phyloP scores from a whole-genome alignment of 2,329 filamentous ascomycete genomes.

The Aspergillus pseudoglaucus region DNA sequence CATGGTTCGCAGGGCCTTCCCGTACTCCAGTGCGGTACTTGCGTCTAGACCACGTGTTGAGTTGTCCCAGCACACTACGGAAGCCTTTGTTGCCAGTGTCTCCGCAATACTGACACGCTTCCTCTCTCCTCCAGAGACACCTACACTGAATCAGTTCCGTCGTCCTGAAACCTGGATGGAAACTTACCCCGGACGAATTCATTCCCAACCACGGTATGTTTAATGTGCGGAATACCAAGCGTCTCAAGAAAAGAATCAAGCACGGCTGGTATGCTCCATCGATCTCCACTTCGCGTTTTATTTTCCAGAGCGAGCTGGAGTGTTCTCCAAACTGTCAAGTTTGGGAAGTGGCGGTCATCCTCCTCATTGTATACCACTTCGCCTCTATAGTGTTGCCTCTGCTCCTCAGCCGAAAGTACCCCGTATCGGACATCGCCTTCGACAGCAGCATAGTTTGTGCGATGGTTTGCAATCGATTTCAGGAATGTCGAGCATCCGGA shows the following conservation, averaged over 20 bases:
- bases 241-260: slow-evolving; percentile 66
- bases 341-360: slow-evolving; percentile 68
- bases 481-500: slow-evolving; percentile 71
- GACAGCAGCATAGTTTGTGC: slow-evolving; percentile 58
- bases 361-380: slow-evolving; percentile 75
- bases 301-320: slow-evolving; percentile 67
- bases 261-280: slow-evolving; percentile 59
- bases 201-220: slow-evolving; percentile 69
- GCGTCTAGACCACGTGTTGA: slow-evolving; percentile 73
- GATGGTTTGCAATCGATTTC: slow-evolving; percentile 67
- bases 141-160: too few species aligned
- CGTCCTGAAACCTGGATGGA: too few species aligned
- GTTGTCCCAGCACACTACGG: slow-evolving; percentile 74
- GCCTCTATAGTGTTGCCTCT: slow-evolving; percentile 62
- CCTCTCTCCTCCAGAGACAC: slow-evolving; percentile 71
- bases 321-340: slow-evolving; percentile 70
- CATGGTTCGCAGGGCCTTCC: slow-evolving; percentile 63
- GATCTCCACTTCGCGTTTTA: slow-evolving; percentile 64
- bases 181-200: slow-evolving; percentile 64
- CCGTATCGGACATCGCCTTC: slow-evolving; percentile 66
- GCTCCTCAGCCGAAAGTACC: slow-evolving; percentile 61
- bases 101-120: slow-evolving; percentile 77
- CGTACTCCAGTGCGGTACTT: slow-evolving; percentile 71
- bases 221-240: slow-evolving; percentile 71
- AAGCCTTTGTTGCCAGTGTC: slow-evolving; percentile 65